A percentile compares a stretch with the other conserved stretches of the same genome.
Conservation (phyloP, 257 asterid species). For the Nicotiana obtusifolia region DNA sequence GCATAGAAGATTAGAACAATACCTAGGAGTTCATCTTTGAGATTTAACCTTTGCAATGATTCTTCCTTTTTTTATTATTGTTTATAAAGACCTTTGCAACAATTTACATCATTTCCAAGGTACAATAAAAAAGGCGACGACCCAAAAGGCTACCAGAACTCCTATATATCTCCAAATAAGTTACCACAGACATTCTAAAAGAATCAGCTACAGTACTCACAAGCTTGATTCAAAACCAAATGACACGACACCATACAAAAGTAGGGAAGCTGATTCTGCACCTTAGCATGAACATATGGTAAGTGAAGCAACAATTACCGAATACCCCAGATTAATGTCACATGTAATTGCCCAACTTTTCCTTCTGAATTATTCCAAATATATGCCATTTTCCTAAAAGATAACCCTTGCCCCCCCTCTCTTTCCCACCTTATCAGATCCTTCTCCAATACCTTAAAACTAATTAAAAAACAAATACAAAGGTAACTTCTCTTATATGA, state of each 20-base stretch:
- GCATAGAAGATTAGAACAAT: not conserved
- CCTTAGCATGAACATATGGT: not conserved
- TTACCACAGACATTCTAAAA: not conserved
- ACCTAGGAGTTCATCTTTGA: not conserved
- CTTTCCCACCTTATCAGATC: not conserved
- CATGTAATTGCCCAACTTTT: not conserved
- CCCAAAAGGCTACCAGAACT: not conserved
- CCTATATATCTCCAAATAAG: not conserved
- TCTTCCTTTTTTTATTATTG: not conserved
- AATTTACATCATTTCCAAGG: not conserved
- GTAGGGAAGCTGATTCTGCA: not conserved
- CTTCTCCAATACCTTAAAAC: not conserved
- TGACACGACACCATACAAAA: not conserved
- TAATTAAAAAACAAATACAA: not conserved
- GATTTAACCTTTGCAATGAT: not conserved
- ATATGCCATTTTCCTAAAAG: not conserved
- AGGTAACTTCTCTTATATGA: not conserved
- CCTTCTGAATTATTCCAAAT: not conserved
- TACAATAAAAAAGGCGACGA: not conserved
- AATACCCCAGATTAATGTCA: not conserved
- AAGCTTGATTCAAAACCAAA: not conserved
- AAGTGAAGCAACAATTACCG: not conserved
- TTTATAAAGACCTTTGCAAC: not conserved
- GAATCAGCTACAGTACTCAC: not conserved
- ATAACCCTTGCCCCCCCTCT: too few species aligned